phyloP scores from a whole-genome alignment of 1,284 basidiomycete genomes.

The Ganoderma boninense region DNA sequence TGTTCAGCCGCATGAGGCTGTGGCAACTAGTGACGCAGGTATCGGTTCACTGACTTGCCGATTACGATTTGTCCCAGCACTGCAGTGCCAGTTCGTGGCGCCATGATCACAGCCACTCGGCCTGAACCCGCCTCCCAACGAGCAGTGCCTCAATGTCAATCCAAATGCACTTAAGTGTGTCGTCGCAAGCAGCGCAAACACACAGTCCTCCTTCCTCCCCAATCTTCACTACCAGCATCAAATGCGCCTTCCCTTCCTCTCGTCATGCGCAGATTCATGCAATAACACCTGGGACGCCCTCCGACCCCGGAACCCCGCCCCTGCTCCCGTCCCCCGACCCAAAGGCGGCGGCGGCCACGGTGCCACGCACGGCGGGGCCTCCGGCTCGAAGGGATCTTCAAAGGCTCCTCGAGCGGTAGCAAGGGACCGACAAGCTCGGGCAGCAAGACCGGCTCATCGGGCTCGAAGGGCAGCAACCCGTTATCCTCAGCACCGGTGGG shows the following conservation, averaged over 20 bases:
- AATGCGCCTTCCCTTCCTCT: slow-evolving; percentile 11
- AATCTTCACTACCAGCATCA: background rate
- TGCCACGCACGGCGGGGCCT: slow-evolving; percentile 1
- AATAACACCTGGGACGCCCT: background rate
- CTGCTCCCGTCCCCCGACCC: background rate
- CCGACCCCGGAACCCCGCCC: slow-evolving; percentile 1
- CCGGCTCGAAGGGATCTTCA: slow-evolving; percentile 26
- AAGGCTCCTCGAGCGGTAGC: slow-evolving; percentile 31
- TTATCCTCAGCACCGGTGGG: background rate
- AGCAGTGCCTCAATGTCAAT: too few species aligned
- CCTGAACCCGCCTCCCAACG: background rate
- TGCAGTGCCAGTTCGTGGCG: too few species aligned
- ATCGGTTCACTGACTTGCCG: too few species aligned
- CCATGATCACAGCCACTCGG: background rate
- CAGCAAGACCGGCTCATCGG: slow-evolving; percentile 29
- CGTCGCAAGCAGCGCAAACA: too few species aligned
- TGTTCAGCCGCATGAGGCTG: too few species aligned
- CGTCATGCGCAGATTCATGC: slow-evolving; percentile 1
- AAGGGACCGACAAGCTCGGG: slow-evolving; percentile 21
- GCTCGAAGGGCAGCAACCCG: slow-evolving; percentile 28
- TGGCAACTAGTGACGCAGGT: too few species aligned
- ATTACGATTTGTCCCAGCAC: too few species aligned
- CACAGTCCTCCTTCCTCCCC: background rate
- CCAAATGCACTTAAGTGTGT: too few species aligned
- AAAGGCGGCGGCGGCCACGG: slow-evolving; percentile 27